Evolutionary conservation across 768 basidiomycete genomes (phyloP), one percentile per base, ranked within the genome.

Genomic region (Lactarius hatsudake): DNA sequence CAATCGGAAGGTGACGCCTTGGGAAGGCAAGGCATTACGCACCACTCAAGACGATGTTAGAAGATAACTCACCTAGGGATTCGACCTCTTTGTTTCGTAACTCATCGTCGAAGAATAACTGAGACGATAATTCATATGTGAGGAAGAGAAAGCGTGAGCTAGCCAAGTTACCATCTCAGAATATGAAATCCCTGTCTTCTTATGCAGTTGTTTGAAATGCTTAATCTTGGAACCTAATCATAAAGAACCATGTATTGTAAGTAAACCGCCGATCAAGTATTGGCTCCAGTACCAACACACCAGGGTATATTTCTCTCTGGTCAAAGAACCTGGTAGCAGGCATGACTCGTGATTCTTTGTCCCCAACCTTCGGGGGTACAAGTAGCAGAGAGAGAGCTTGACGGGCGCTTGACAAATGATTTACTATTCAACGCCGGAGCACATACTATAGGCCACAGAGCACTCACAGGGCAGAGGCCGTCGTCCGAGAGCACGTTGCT

Each of bases 1-100:
- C n/a, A 90, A 83, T 63, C 84, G 79, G 77, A 96, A 94, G 0
- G 91, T 93, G 3, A 96, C 92, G 3, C 94, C 93, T 87, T 69
- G 28, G 28, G 54, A 48, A 43, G 42, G 51, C 28, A 70, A 62
- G 20, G 26, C 62, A 13, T 54, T 51, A 38, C 42, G 12, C 5
- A 32, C 20, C 30, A n/a, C 40, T 36, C 9, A 6, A 6, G 42
- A 45, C n/a, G 15, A 38, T 30, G 28, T 30, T 18, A 30, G 18
- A 26, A 15, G 4, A 20, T 18, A 45, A 71, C 76, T 13, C 62
- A 84, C 88, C 87, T 3, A 88, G 78, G 36, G 62, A 60, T 45
- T 64, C 51, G 17, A 68, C 67, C 43, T 68, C 59, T 20, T 36
- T 68, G 55, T 68, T 68, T 53, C 62, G 40, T 43, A 38, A 6